Evolutionary conservation across 768 basidiomycete genomes (phyloP).

Genomic region (Glaciozyma antarctica): DNA sequence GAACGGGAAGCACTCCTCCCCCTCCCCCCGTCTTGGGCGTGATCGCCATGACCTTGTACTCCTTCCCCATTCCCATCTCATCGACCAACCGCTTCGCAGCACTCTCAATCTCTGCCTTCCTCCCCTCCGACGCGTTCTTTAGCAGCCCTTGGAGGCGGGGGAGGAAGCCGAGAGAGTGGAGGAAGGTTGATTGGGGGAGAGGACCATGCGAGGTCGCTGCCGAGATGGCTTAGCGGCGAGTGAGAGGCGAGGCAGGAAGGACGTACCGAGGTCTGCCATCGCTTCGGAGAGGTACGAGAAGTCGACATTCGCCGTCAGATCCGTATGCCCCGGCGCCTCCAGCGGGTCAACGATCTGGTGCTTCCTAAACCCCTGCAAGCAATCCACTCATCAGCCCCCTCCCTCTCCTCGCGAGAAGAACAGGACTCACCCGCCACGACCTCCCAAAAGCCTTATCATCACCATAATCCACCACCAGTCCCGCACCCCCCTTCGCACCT

Average conservation of each 20-base stretch:
- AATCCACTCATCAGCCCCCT: background rate
- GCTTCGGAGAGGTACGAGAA: constrained; percentile 80
- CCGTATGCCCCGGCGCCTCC: constrained; percentile 71
- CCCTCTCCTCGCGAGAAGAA: background rate
- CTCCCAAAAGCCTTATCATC: constrained; percentile 56
- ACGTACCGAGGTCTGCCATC: constrained; percentile 55
- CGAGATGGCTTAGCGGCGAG: background rate
- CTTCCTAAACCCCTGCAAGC: constrained; percentile 68
- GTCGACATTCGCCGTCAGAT: constrained; percentile 94
- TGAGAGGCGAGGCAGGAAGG: background rate
- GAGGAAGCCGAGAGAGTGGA: constrained; percentile 64
- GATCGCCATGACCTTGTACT: constrained; percentile 73
- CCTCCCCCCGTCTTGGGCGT: constrained; percentile 33
- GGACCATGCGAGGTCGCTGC: constrained; percentile 55
- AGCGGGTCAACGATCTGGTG: constrained; percentile 81
- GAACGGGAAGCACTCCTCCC: constrained; percentile 23
- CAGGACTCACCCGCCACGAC: constrained; percentile 64
- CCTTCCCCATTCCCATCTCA: constrained; percentile 66
- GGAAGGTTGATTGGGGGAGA: constrained; percentile 64
- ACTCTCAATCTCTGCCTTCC: constrained; percentile 48
- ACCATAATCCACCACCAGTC: constrained; percentile 84
- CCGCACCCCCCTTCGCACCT: constrained; percentile 43
- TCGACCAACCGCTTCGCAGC: constrained; percentile 69
- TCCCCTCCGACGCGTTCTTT: constrained; percentile 45
- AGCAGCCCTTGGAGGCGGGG: constrained; percentile 57